Evolutionary conservation across 1,284 basidiomycete species (phyloP).

Genomic region (Entoloma clypeatum): DNA sequence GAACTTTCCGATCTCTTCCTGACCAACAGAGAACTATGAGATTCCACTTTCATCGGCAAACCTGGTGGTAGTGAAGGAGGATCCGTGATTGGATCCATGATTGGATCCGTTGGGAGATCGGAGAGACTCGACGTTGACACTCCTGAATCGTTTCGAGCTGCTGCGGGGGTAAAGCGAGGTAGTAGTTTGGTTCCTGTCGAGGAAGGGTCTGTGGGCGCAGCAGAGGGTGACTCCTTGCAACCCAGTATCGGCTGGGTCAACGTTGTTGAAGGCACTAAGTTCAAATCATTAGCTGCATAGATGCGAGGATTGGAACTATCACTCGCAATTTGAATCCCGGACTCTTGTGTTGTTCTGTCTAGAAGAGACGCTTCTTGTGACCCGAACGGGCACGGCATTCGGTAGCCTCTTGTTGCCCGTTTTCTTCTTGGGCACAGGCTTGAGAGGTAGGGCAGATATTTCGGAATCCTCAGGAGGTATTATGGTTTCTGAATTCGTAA

Average conservation of each 20-base stretch:
- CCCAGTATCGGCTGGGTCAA: constrained; percentile 1
- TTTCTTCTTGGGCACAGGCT: not conserved
- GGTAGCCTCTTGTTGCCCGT: constrained; percentile 21
- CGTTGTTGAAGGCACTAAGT: constrained; percentile 8
- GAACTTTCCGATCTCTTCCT: constrained; percentile 10
- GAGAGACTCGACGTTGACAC: constrained; percentile 11
- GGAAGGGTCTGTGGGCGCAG: not conserved
- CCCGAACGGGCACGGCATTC: constrained; percentile 20
- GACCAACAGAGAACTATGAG: constrained; percentile 20
- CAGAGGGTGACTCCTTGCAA: constrained; percentile 3
- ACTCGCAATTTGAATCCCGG: constrained; percentile 15
- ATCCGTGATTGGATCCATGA: too few relatives aligned
- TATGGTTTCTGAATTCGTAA: not conserved
- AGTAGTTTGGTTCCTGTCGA: too few relatives aligned
- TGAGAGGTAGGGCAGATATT: too few relatives aligned
- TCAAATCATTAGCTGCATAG: not conserved
- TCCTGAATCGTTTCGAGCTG: constrained; percentile 4
- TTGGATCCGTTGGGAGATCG: constrained; percentile 18
- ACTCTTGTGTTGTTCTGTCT: constrained; percentile 19
- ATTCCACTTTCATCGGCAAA: constrained; percentile 31
- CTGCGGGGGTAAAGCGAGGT: constrained; percentile 10
- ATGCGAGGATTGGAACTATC: not conserved
- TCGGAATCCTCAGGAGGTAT: not conserved
- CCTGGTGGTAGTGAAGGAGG: constrained; percentile 21
- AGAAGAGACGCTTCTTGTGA: constrained; percentile 31